A percentile compares a stretch with the other conserved stretches of the same genome.
phyloP scores from a whole-genome alignment of 768 basidiomycete species.

The Mrakia frigida region DNA sequence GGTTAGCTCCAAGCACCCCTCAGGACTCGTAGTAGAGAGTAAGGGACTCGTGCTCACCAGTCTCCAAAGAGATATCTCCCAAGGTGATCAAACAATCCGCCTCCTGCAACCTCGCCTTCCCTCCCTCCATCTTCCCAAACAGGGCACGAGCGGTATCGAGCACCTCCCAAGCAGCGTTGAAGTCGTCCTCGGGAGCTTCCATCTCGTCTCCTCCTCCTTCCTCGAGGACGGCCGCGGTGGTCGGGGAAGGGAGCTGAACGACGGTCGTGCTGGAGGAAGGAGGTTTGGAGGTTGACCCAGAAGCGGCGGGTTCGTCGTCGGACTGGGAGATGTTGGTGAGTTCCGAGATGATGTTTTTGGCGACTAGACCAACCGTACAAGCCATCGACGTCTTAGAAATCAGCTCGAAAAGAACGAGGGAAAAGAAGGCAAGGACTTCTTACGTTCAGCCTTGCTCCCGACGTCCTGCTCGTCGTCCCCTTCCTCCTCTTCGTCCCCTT shows the following conservation, averaged over 20 bases:
- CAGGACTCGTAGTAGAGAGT: not conserved
- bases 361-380: constrained; percentile 17
- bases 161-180: constrained; percentile 96
- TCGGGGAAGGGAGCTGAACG: not conserved
- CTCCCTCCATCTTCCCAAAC: constrained; percentile 62
- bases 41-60: constrained; percentile 55
- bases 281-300: not conserved
- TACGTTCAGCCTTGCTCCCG: not conserved
- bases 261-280: not conserved
- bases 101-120: constrained; percentile 62
- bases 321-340: constrained; percentile 13
- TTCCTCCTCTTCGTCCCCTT: constrained; percentile 51
- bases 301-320: constrained; percentile 13
- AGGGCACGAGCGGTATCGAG: constrained; percentile 89
- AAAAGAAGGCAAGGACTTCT: not conserved
- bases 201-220: constrained; percentile 3
- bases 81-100: constrained; percentile 86
- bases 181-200: constrained; percentile 78
- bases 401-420: not conserved
- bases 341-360: constrained; percentile 18
- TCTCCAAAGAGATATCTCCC: constrained; percentile 95
- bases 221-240: not conserved
- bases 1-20: not conserved
- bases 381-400: not conserved
- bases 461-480: constrained; percentile 30